phyloP scores from a whole-genome alignment of 345 rosid species.

The Sonneratia alba region DNA sequence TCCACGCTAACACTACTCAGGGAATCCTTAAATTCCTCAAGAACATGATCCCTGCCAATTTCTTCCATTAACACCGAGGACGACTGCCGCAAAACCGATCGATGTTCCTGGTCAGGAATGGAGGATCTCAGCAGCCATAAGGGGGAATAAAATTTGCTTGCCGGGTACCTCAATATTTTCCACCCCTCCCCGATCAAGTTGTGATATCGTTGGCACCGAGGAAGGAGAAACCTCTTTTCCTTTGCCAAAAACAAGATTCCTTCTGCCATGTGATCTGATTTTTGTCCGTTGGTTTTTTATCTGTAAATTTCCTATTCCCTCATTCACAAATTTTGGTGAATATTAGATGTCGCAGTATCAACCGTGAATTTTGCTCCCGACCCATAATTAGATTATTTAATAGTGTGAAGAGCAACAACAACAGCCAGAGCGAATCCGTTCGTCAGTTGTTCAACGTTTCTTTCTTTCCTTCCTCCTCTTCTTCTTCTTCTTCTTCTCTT shows the following conservation, averaged over 20 bases:
- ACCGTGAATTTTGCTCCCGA: no score
- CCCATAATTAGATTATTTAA: no score
- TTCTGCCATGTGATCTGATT: background rate
- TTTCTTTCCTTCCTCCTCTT: no score
- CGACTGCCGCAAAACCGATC: background rate
- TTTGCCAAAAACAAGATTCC: background rate
- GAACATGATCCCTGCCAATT: background rate
- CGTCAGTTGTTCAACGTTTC: no score
- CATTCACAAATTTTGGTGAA: no score
- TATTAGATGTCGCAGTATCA: no score
- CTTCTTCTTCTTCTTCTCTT: no score
- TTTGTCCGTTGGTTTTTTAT: background rate
- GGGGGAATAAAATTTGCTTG: background rate
- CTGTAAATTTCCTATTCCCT: no score
- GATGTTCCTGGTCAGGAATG: background rate
- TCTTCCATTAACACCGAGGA: background rate
- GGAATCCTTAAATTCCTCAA: background rate
- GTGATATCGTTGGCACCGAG: background rate
- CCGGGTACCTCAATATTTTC: background rate
- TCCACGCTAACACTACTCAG: background rate
- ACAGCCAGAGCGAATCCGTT: no score
- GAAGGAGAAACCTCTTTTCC: background rate
- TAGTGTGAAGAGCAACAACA: no score
- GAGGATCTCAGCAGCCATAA: background rate
- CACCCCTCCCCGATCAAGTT: no score